These are phyloP conservation scores for Fulvia fulva DNA, from an alignment of 2,329 filamentous ascomycete species.

Conservation along the genomic window DNA sequence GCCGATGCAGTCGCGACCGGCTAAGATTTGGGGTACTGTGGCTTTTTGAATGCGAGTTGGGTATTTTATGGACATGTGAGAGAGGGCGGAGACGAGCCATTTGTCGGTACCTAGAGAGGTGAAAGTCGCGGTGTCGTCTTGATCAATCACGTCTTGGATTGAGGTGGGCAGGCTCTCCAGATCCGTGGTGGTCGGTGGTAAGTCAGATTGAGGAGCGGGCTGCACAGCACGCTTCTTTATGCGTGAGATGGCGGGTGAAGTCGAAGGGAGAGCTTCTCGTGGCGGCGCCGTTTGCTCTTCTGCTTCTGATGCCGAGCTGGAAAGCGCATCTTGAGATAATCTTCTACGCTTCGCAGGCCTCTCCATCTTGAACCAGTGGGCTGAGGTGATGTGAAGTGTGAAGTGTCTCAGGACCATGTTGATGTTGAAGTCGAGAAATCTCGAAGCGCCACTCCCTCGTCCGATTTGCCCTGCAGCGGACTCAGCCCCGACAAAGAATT, in stretches of 20 bases:
- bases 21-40: slow-evolving; percentile 88
- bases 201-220: not conserved
- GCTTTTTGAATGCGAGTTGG: slow-evolving; percentile 91
- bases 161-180: slow-evolving; percentile 5
- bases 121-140: slow-evolving; percentile 29
- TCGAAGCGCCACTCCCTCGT: not conserved
- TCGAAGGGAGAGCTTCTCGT: too few species aligned
- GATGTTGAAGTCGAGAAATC: not conserved
- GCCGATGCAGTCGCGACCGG: slow-evolving; percentile 90
- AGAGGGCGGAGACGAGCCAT: slow-evolving; percentile 82
- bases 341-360: slow-evolving; percentile 15
- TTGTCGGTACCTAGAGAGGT: slow-evolving; percentile 29
- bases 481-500: not conserved
- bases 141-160: slow-evolving; percentile 29
- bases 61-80: slow-evolving; percentile 72
- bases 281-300: too few species aligned
- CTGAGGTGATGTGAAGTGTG: not conserved
- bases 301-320: not conserved
- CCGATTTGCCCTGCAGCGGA: not conserved
- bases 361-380: slow-evolving; percentile 9
- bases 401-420: not conserved
- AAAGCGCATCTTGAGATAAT: slow-evolving; percentile 8
- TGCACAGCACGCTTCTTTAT: not conserved
- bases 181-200: not conserved
- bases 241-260: slow-evolving; percentile 7